Evolutionary conservation across 805 yeast species (phyloP).

Genomic region (Candida loeiensis): DNA sequence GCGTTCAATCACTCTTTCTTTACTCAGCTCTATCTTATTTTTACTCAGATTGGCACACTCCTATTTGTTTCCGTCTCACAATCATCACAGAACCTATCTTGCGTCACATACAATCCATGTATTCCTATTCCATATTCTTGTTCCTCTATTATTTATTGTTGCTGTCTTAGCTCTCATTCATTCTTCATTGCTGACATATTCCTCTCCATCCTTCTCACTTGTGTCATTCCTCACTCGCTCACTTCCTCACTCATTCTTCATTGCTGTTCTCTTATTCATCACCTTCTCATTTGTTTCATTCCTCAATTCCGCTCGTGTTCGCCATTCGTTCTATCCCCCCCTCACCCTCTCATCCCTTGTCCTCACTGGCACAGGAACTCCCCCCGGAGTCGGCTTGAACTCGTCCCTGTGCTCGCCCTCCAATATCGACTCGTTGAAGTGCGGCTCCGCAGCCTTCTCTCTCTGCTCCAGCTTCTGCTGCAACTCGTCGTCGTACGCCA

Average conservation of each 20-base stretch:
- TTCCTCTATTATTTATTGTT: too few species aligned
- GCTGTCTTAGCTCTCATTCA: not conserved
- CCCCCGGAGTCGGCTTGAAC: conserved; percentile 1
- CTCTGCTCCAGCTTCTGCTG: conserved; percentile 6
- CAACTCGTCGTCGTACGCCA: conserved; percentile 41
- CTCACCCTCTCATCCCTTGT: conserved; percentile 7
- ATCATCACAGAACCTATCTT: too few species aligned
- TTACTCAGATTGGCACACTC: too few species aligned
- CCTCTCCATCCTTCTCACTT: not conserved
- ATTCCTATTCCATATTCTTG: too few species aligned
- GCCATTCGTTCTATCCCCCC: conserved; percentile 2
- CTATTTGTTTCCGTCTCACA: too few species aligned
- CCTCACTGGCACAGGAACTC: conserved; percentile 3
- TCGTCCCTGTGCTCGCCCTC: conserved; percentile 2
- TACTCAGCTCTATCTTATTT: too few species aligned
- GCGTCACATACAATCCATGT: too few species aligned
- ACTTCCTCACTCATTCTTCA: not conserved
- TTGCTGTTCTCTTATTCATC: too few species aligned
- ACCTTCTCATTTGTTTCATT: too few species aligned
- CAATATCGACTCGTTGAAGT: conserved; percentile 6
- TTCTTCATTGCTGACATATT: not conserved
- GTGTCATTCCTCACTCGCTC: not conserved
- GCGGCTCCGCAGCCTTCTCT: conserved; percentile 2
- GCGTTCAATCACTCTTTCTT: too few species aligned
- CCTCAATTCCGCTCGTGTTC: not conserved